phyloP scores from a whole-genome alignment of 257 asterid genomes.

The Petunia axillaris region DNA sequence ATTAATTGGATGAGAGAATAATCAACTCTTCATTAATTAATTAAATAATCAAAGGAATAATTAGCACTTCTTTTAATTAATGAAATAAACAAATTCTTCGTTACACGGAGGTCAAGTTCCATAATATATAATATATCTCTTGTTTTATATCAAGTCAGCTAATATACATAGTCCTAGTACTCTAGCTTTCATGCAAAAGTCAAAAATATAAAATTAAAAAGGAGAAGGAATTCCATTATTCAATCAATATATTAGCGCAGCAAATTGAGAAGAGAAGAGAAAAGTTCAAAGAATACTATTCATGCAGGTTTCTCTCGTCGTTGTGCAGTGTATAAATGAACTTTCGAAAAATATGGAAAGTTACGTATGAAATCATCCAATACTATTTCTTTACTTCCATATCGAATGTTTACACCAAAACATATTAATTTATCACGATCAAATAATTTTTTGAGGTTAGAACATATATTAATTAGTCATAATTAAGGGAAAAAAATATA shows the following conservation, averaged over 20 bases:
- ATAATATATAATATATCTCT: background rate
- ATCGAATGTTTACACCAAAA: too few species aligned
- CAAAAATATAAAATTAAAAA: background rate
- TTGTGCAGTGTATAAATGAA: background rate
- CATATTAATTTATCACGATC: too few species aligned
- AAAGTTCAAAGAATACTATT: background rate
- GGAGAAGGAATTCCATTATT: background rate
- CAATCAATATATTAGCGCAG: background rate
- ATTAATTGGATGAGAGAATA: constrained; percentile 6
- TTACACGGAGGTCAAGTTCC: background rate
- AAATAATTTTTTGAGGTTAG: too few species aligned
- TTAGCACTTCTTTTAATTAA: background rate
- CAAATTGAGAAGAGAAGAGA: background rate
- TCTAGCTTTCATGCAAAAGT: background rate
- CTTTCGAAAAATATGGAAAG: background rate
- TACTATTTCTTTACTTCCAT: background rate
- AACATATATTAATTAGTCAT: too few species aligned
- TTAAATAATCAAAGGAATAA: constrained; percentile 7
- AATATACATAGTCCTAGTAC: background rate
- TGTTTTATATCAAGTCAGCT: background rate
- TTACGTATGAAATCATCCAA: background rate
- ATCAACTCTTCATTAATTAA: constrained; percentile 18
- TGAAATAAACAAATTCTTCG: background rate
- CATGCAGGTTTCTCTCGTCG: background rate
- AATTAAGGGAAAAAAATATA: too few species aligned